phyloP scores from a whole-genome alignment of 2,329 filamentous ascomycete genomes.

The Aspergillus japonicus region DNA sequence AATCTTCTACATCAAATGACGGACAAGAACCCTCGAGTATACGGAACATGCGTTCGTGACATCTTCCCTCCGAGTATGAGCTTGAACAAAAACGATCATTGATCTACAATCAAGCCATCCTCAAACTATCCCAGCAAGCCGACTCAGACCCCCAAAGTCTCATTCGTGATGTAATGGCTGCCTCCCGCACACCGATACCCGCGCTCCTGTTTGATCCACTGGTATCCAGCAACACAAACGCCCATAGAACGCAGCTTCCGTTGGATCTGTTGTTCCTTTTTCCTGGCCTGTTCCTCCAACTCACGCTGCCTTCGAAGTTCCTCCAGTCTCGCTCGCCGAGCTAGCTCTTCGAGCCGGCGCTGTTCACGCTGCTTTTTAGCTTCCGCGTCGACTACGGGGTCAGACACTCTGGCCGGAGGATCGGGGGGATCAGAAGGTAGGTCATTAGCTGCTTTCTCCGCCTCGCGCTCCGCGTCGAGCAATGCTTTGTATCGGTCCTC shows the following conservation, averaged over 20 bases:
- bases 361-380: conserved; percentile 20
- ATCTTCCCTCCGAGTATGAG: too few relatives aligned
- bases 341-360: too few relatives aligned
- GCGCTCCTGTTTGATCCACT: conserved; percentile 59
- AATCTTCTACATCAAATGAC: too few relatives aligned
- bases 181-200: conserved; percentile 66
- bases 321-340: conserved; percentile 24
- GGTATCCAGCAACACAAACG: conserved; percentile 55
- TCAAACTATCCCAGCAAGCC: too few relatives aligned
- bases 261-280: conserved; percentile 44
- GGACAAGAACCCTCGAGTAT: too few relatives aligned
- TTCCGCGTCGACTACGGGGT: conserved; percentile 18
- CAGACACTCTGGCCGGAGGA: too few relatives aligned
- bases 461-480: not conserved
- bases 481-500: not conserved
- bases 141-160: too few relatives aligned
- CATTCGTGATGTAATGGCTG: conserved; percentile 53
- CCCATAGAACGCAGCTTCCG: conserved; percentile 55
- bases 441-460: too few relatives aligned
- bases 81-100: too few relatives aligned
- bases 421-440: too few relatives aligned
- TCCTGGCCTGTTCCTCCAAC: conserved; percentile 38
- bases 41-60: too few relatives aligned
- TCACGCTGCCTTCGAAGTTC: conserved; percentile 33
- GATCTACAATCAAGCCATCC: too few relatives aligned